phyloP scores from a whole-genome alignment of 2,329 filamentous ascomycete species.

The Colletotrichum incanum region DNA sequence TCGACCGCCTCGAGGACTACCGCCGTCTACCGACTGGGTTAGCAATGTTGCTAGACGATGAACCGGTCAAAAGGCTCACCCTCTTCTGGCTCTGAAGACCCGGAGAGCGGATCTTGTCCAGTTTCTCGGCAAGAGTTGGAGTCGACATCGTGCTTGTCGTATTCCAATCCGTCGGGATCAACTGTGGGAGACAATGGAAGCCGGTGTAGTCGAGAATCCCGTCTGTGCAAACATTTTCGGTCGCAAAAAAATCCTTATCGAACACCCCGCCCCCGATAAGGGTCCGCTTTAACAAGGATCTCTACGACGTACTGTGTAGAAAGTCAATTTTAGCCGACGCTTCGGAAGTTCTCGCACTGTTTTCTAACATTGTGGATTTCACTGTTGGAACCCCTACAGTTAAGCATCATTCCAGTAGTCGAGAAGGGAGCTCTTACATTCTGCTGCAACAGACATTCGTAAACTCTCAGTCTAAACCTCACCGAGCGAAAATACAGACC shows the following conservation, averaged over 20 bases:
- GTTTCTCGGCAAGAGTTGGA: slow-evolving; percentile 83
- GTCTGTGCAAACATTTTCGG: slow-evolving; percentile 40
- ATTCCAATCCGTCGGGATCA: slow-evolving; percentile 40
- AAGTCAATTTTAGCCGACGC: background rate
- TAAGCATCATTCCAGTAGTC: background rate
- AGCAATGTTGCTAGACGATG: slow-evolving; percentile 24
- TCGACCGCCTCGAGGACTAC: slow-evolving; percentile 93
- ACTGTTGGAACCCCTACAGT: background rate
- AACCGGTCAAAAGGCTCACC: slow-evolving; percentile 63
- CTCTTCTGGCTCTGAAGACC: slow-evolving; percentile 96
- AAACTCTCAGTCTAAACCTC: background rate
- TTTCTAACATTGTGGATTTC: background rate
- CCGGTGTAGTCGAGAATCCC: slow-evolving; percentile 24
- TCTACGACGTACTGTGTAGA: background rate
- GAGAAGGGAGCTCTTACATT: background rate
- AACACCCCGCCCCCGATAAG: slow-evolving; percentile 43
- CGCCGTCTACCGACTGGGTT: slow-evolving; percentile 72
- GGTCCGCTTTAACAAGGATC: slow-evolving; percentile 18
- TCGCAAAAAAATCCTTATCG: slow-evolving; percentile 45
- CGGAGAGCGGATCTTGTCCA: slow-evolving; percentile 97
- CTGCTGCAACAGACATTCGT: no score
- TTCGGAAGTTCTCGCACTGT: background rate
- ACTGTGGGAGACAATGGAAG: slow-evolving; percentile 38
- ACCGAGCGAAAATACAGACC: background rate
- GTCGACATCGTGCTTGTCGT: slow-evolving; percentile 61